Conservation (phyloP, 2,329 filamentous ascomycete species). For the Neurospora crassa region DNA sequence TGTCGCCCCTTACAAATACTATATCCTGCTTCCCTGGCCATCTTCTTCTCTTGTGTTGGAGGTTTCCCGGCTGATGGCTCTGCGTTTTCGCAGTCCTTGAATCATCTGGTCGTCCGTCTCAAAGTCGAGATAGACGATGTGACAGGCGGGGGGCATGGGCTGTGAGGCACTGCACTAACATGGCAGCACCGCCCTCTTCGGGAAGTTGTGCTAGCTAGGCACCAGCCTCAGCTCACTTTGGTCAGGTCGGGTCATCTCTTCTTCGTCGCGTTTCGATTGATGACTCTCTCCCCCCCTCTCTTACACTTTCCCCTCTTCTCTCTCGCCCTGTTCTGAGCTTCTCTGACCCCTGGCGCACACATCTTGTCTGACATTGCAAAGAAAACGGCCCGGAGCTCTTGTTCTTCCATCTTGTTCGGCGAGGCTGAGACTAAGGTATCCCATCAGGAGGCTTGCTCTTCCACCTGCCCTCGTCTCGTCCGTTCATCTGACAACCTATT, state of each 20-base stretch:
- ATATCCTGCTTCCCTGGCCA: not conserved
- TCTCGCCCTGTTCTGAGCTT: not conserved
- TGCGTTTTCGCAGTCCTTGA: not conserved
- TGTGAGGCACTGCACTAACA: constrained; percentile 13
- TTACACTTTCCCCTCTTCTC: not conserved
- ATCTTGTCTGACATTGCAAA: not conserved
- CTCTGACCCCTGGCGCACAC: not conserved
- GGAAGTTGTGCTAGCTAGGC: constrained; percentile 14
- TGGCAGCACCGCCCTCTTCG: constrained; percentile 6
- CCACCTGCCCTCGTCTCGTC: constrained; percentile 3
- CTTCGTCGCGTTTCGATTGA: constrained; percentile 14
- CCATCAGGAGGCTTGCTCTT: constrained; percentile 30
- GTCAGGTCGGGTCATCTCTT: not conserved
- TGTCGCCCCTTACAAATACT: not conserved
- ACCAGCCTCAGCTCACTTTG: constrained; percentile 8
- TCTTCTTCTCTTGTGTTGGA: not conserved
- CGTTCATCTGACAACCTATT: constrained; percentile 21
- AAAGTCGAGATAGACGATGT: constrained; percentile 10
- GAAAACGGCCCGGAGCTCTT: not conserved
- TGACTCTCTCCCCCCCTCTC: constrained; percentile 7
- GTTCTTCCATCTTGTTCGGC: constrained; percentile 6
- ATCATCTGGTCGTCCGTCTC: constrained; percentile 12
- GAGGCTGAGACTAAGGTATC: constrained; percentile 27
- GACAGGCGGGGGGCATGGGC: not conserved
- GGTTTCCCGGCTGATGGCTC: not conserved